Evolutionary conservation across 495 filamentous ascomycete species (phyloP).

Genomic region (Lentithecium fluviatile): DNA sequence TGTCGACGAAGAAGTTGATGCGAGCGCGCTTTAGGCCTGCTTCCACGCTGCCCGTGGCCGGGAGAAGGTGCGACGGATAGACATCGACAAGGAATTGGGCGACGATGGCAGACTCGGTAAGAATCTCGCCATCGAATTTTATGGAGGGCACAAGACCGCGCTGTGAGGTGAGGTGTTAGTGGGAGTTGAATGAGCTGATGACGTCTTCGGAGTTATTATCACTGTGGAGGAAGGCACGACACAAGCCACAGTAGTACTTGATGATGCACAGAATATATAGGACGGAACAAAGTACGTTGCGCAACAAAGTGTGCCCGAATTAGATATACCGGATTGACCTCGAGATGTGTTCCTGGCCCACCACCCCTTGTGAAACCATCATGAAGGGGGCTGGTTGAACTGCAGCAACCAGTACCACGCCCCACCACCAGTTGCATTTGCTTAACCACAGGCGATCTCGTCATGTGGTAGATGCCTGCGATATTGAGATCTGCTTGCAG

Average conservation of each 20-base stretch:
- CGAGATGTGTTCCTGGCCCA: too few relatives aligned
- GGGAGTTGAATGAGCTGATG: background rate
- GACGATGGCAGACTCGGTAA: slow-evolving; percentile 75
- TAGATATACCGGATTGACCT: slow-evolving; percentile 74
- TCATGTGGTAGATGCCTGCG: too few relatives aligned
- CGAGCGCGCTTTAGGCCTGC: slow-evolving; percentile 62
- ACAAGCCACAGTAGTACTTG: too few relatives aligned
- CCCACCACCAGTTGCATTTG: too few relatives aligned
- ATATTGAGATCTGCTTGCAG: too few relatives aligned
- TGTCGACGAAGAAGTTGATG: slow-evolving; percentile 74
- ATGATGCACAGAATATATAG: background rate
- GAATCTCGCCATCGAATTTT: slow-evolving; percentile 59
- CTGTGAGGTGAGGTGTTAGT: slow-evolving; percentile 34
- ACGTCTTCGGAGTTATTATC: too few relatives aligned
- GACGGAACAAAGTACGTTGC: too few relatives aligned
- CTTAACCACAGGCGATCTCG: too few relatives aligned
- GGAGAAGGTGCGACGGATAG: slow-evolving; percentile 56
- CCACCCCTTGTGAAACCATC: too few relatives aligned
- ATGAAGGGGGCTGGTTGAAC: too few relatives aligned
- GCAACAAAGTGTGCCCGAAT: too few relatives aligned
- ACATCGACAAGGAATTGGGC: slow-evolving; percentile 68
- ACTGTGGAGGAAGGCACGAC: background rate
- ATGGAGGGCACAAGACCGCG: slow-evolving; percentile 76
- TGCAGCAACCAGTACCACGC: too few relatives aligned
- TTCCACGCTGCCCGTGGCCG: slow-evolving; percentile 41